A percentile compares a stretch with the other conserved stretches of the same genome.
phyloP scores from a whole-genome alignment of 768 basidiomycete species.

The Tylopilus sp. region DNA sequence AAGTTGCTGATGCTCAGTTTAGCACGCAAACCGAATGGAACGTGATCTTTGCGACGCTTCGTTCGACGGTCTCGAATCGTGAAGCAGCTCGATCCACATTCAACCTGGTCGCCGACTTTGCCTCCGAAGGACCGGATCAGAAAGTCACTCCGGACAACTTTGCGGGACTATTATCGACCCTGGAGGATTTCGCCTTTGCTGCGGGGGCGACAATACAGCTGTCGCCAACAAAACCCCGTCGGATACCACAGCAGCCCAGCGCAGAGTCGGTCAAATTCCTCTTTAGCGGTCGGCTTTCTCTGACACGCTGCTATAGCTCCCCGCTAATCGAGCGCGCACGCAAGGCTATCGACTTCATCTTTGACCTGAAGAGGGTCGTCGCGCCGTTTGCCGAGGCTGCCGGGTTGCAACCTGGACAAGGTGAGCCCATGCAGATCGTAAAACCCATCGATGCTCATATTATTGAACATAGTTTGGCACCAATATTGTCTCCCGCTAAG shows the following conservation, averaged over 20 bases:
- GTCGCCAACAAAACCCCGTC: constrained; percentile 52
- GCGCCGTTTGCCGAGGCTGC: constrained; percentile 51
- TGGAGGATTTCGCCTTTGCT: constrained; percentile 83
- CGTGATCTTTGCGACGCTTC: constrained; percentile 81
- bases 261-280: constrained; percentile 43
- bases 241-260: constrained; percentile 45
- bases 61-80: constrained; percentile 79
- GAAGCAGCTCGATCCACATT: constrained; percentile 87
- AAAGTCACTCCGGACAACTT: constrained; percentile 77
- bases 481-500: constrained; percentile 73
- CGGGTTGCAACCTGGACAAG: constrained; percentile 35
- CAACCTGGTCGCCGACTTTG: constrained; percentile 67
- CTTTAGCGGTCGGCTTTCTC: neutral
- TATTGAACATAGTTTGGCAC: constrained; percentile 62
- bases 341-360: constrained; percentile 77
- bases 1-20: constrained; percentile 8
- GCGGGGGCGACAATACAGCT: constrained; percentile 64
- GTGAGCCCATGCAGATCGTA: constrained; percentile 14
- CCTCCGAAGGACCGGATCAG: constrained; percentile 56
- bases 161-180: constrained; percentile 67
- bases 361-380: constrained; percentile 66
- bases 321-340: constrained; percentile 77
- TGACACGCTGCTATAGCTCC: constrained; percentile 44
- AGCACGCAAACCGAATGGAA: constrained; percentile 97
- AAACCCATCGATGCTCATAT: constrained; percentile 1